Conservation (phyloP, 805 yeast genomes). For the Spencermartinsiella europaea region DNA sequence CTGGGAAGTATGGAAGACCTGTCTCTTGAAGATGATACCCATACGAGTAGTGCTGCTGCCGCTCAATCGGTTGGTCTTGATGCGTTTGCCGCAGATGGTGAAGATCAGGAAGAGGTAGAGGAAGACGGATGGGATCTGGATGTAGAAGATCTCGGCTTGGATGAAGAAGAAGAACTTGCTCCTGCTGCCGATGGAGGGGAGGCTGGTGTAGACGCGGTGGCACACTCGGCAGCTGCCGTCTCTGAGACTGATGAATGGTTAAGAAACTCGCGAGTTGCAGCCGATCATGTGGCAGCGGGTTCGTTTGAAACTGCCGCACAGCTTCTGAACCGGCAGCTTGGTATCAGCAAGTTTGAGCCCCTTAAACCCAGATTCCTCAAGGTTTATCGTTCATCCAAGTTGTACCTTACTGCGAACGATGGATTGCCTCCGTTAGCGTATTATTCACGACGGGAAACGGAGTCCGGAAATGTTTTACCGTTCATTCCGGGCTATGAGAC, state of each 20-base stretch:
- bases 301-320: slow-evolving; percentile 95
- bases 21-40: slow-evolving; percentile 42
- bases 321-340: slow-evolving; percentile 82
- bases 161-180: slow-evolving; percentile 34
- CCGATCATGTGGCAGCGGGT: slow-evolving; percentile 93
- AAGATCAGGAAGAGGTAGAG: slow-evolving; percentile 60
- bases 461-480: slow-evolving; percentile 52
- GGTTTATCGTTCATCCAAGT: slow-evolving; percentile 74
- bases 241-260: slow-evolving; percentile 75
- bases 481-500: slow-evolving; percentile 66
- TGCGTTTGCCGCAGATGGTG: slow-evolving; percentile 26
- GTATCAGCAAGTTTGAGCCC: slow-evolving; percentile 83
- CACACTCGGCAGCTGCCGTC: slow-evolving; percentile 23
- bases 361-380: slow-evolving; percentile 76
- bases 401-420: slow-evolving; percentile 66
- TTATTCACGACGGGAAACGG: slow-evolving; percentile 63
- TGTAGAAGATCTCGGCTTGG: slow-evolving; percentile 59
- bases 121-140: slow-evolving; percentile 67
- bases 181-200: slow-evolving; percentile 24
- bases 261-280: slow-evolving; percentile 83
- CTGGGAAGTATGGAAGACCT: slow-evolving; percentile 70
- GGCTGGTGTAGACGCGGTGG: slow-evolving; percentile 25
- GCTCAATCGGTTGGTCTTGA: slow-evolving; percentile 21
- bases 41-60: slow-evolving; percentile 19
- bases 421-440: slow-evolving; percentile 68